Evolutionary conservation across 305 asterid genomes (phyloP), one percentile per base, ranked within the genome.

Genomic region (Euphrasia arctica): DNA sequence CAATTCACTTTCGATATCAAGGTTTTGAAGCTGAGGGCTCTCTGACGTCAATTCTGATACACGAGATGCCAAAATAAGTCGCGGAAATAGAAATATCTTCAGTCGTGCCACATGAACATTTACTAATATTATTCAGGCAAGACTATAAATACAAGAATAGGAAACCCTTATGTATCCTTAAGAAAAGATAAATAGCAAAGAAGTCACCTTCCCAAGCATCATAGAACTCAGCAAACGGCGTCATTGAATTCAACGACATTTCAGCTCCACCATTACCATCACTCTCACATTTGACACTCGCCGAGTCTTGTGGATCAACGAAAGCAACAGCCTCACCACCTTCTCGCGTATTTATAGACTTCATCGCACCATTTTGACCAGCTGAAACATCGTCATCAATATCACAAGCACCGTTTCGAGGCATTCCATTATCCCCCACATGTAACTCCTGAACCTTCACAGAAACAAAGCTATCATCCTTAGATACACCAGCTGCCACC

Each of bases 171-270:
- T n/a, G n/a, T 1, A 25, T 25, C 27, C 27, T 25, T 3, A 32
- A 32, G 3, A 32, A 32, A 32, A 32, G 36, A 32, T 7, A 52
- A 66, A 49, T 67, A 58, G 71, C 18, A 71, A 67, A 52, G 67
- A 36, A 78, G 62, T 66, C 73, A 93, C 99, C 99, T 84, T 93
- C 99, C 97, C 95, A 93, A 51, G 99, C 99, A 83, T 93, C 99
- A 74, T 83, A 93, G 80, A 88, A 90, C 75, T 86, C 97, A 27
- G 94, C 78, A 59, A 66, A 1, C 7, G 91, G 88, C 27, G 90
- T 76, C 25, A 77, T 51, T 27, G 77, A 68, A 82, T 72, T 83
- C 60, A 78, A n/a, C 56, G 79, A 72, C 43, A 76, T 80, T 56
- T 84, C 92, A 1, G 69, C 67, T 68, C 71, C 87, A 72, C 72